Conservation (phyloP, 768 basidiomycete species). For the Mycena metata region DNA sequence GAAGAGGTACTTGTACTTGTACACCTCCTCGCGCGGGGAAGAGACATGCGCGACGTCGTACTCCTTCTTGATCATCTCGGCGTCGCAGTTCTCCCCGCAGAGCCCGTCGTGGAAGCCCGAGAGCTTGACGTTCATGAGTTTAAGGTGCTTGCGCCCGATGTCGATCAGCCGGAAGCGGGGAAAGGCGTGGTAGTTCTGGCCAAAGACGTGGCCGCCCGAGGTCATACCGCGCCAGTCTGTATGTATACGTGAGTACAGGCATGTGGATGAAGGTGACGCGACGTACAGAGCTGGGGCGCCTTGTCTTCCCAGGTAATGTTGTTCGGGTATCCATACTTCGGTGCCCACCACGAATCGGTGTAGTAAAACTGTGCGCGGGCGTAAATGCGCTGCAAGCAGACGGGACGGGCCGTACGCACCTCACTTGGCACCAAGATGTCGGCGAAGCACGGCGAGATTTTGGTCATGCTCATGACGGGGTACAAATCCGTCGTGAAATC, state of each 20-base stretch:
- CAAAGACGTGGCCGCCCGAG: constrained; percentile 29
- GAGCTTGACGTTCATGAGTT: constrained; percentile 32
- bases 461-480: constrained; percentile 29
- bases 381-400: no score
- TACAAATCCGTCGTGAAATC: constrained; percentile 30
- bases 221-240: constrained; percentile 34
- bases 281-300: not conserved
- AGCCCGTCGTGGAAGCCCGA: constrained; percentile 30
- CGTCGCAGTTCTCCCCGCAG: constrained; percentile 35
- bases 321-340: constrained; percentile 1
- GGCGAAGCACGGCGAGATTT: constrained; percentile 27
- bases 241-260: no score
- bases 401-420: not conserved
- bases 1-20: constrained; percentile 35
- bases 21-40: constrained; percentile 33
- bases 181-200: constrained; percentile 33
- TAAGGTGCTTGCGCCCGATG: constrained; percentile 26
- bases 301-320: constrained; percentile 21
- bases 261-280: no score
- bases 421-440: constrained; percentile 34
- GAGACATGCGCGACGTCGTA: constrained; percentile 19
- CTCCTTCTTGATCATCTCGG: constrained; percentile 17
- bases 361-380: constrained; percentile 24
- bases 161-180: constrained; percentile 33
- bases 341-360: not conserved